Evolutionary conservation across 2,329 filamentous ascomycete genomes (phyloP).

Genomic region (Ilyonectria robusta): DNA sequence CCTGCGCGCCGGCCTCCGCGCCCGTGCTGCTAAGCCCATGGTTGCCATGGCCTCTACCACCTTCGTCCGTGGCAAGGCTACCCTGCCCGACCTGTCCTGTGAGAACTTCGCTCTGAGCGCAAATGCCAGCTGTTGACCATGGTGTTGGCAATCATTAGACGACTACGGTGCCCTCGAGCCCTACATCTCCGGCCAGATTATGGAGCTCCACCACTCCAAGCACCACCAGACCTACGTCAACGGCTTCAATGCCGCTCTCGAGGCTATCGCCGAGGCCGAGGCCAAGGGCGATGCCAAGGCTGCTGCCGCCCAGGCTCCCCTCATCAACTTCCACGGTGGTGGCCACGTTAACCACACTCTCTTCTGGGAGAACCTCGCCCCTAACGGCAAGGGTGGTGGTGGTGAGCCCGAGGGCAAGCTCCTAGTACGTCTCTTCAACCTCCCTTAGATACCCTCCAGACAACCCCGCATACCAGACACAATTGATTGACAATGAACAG

Average conservation of each 20-base stretch:
- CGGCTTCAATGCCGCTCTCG: slow-evolving; percentile 84
- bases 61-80: slow-evolving; percentile 90
- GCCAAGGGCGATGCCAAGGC: slow-evolving; percentile 71
- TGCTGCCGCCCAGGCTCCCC: slow-evolving; percentile 64
- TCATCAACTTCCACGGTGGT: slow-evolving; percentile 85
- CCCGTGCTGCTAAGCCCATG: slow-evolving; percentile 72
- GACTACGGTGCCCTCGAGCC: slow-evolving; percentile 97
- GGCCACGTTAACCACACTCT: slow-evolving; percentile 90
- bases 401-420: slow-evolving; percentile 75
- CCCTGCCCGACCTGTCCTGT: slow-evolving; percentile 87
- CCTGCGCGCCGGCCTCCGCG: slow-evolving; percentile 79
- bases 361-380: slow-evolving; percentile 87
- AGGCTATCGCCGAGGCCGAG: slow-evolving; percentile 78
- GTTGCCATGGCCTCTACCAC: slow-evolving; percentile 79
- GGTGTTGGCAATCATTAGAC: slow-evolving; percentile 68
- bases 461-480: neutral
- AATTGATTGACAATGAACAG: slow-evolving; percentile 46
- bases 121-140: slow-evolving; percentile 1
- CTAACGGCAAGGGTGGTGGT: slow-evolving; percentile 73
- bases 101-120: slow-evolving; percentile 40
- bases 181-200: slow-evolving; percentile 88
- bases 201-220: slow-evolving; percentile 95
- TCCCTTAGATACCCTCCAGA: neutral
- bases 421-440: slow-evolving; percentile 56
- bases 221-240: slow-evolving; percentile 96